Conservation (phyloP, 2,329 filamentous ascomycete species). For the Apiospora rasikravindrae region DNA sequence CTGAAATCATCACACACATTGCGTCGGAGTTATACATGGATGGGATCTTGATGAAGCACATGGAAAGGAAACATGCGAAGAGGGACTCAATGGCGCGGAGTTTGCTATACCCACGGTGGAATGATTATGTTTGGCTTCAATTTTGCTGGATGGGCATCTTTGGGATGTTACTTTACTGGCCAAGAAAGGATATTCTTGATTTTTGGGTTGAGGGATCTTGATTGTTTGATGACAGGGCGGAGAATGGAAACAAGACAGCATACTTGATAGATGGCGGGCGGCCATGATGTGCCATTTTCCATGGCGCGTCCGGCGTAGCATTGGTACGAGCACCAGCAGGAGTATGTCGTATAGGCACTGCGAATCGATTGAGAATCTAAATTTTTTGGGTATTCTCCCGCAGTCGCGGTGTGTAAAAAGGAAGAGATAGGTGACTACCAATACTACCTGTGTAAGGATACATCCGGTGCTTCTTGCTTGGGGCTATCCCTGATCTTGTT, state of each 20-base stretch:
- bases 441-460: neutral
- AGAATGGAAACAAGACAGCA: neutral
- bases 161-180: neutral
- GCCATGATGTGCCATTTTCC: neutral
- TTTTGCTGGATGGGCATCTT: slow-evolving; percentile 16
- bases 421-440: neutral
- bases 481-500: neutral
- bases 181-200: slow-evolving; percentile 9
- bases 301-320: neutral
- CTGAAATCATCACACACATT: slow-evolving; percentile 16
- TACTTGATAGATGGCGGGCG: slow-evolving; percentile 7
- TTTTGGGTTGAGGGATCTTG: neutral
- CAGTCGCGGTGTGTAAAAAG: neutral
- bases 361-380: slow-evolving; percentile 4
- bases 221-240: neutral
- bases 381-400: neutral
- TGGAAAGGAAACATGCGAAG: slow-evolving; percentile 8
- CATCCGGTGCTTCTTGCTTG: neutral
- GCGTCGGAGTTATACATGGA: slow-evolving; percentile 20
- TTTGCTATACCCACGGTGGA: slow-evolving; percentile 21
- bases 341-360: slow-evolving; percentile 4
- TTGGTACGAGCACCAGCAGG: neutral
- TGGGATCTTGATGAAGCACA: slow-evolving; percentile 18
- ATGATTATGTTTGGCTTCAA: slow-evolving; percentile 10
- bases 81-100: slow-evolving; percentile 17